Evolutionary conservation across 1,284 basidiomycete genomes (phyloP), one percentile per base, ranked within the genome.

Genomic region (Cryptococcus sp.): DNA sequence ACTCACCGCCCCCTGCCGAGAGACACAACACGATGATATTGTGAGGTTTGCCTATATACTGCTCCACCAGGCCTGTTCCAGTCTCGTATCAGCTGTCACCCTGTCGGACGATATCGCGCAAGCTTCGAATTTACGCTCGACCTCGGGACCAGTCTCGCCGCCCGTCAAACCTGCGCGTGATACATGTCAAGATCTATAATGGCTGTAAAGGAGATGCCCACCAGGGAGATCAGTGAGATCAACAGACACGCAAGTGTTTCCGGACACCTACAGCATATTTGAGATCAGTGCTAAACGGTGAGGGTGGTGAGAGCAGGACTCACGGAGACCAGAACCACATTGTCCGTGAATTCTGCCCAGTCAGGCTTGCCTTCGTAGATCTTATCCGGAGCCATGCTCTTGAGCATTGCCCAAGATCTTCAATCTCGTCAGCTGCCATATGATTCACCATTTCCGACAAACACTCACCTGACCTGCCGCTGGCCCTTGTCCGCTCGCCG

Each of bases 221-320:
- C 71, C 71, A 3, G 71, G 69, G 1, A 73, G 55, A 51, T 73
- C 71, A 15, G 68, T 56, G 16, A 70, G 62, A 6, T 63, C 55
- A 3, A 70, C 47, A 39, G 69, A 50, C 0, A 50, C 47, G 49
- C 63, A 62, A 5, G 59, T 45, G 1, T 60, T 56, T 11, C 71
- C 69, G 0, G 52, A 47, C 2, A 69, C 52, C 63, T 68, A 40
- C 30, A 17, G 3, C 5, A 35, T 19, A 47, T 38, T 35, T 35
- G 30, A 2, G 8, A 2, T 35, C 30, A 35, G 30, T 35, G 13
- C 30, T 10, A 13, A 2, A 8, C 13, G 5, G 10, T 35, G 13
- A 13, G 3, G 2, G 30, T 49, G 27, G n/a, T 10, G 39, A n/a
- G 23, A 6, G 3, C 6, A 15, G 1, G 11, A 57, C 65, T 46